These are phyloP conservation scores for Claviceps pazoutovae DNA, from an alignment of 2,329 filamentous ascomycete species.

Conservation along the genomic window DNA sequence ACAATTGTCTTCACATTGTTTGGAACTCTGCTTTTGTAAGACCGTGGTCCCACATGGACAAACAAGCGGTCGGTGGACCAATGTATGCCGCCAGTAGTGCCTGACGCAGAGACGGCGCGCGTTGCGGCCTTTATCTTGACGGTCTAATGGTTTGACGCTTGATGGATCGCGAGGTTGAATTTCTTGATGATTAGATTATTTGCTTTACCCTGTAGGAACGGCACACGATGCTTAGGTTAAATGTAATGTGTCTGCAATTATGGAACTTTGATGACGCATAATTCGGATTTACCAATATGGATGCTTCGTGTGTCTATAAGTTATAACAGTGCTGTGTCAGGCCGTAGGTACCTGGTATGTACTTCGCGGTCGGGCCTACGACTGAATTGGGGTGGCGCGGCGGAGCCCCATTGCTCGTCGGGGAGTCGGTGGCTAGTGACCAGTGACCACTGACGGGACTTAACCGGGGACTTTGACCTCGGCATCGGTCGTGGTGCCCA, in stretches of 20 bases:
- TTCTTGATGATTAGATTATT: background rate
- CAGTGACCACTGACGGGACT: too few species aligned
- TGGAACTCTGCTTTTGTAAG: constrained; percentile 26
- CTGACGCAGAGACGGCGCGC: too few species aligned
- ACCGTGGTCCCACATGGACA: background rate
- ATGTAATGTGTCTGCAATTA: background rate
- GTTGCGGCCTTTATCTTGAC: background rate
- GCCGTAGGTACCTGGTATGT: too few species aligned
- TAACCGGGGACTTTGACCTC: background rate
- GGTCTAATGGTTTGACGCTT: background rate
- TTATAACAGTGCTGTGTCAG: too few species aligned
- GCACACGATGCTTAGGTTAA: constrained; percentile 1
- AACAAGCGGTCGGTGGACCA: background rate
- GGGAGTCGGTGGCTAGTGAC: too few species aligned
- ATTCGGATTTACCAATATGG: too few species aligned
- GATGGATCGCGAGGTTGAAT: background rate
- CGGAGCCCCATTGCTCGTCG: too few species aligned
- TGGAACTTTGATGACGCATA: background rate
- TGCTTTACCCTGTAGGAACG: background rate
- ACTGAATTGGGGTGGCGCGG: too few species aligned
- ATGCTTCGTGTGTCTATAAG: too few species aligned
- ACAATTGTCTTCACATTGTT: constrained; percentile 24
- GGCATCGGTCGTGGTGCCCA: background rate
- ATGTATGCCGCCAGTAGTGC: too few species aligned
- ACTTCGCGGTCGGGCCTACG: too few species aligned